Evolutionary conservation across 148 eudicot genomes (phyloP).

Genomic region (Drosera capensis): DNA sequence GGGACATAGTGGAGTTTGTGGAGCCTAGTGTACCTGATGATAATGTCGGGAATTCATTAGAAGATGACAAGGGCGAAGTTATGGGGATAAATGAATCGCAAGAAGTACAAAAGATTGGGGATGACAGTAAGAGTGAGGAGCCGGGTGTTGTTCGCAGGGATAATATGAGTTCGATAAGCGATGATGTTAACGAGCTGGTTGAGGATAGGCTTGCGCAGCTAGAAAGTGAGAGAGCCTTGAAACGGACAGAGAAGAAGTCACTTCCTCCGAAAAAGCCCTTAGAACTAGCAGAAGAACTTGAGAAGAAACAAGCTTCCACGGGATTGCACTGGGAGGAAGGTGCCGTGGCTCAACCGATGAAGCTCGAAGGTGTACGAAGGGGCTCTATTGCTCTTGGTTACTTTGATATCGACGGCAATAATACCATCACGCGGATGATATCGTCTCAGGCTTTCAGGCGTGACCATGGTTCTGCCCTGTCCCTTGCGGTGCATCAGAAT

Average conservation of each 20-base stretch:
- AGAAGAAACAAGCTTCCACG: constrained; percentile 68
- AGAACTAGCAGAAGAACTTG: constrained; percentile 75
- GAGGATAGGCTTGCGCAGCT: constrained; percentile 21
- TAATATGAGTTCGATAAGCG: constrained; percentile 12
- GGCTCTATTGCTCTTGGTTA: constrained; percentile 70
- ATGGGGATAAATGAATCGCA: constrained; percentile 6
- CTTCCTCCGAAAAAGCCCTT: constrained; percentile 28
- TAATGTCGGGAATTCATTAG: constrained; percentile 7
- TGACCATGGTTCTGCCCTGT: constrained; percentile 77
- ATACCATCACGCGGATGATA: constrained; percentile 43
- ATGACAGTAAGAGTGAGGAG: constrained; percentile 12
- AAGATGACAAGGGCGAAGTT: constrained; percentile 4
- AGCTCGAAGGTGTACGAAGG: constrained; percentile 74
- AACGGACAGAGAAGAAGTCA: constrained; percentile 23
- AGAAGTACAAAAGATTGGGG: constrained; percentile 7
- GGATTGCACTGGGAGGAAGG: constrained; percentile 73
- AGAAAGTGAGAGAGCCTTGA: constrained; percentile 27
- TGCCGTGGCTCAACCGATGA: constrained; percentile 89
- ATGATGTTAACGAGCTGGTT: constrained; percentile 23
- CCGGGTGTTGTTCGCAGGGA: constrained; percentile 1
- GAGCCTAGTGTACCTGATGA: constrained; percentile 7
- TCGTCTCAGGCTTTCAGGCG: constrained; percentile 54
- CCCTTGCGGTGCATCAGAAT: constrained; percentile 54
- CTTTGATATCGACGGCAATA: constrained; percentile 53
- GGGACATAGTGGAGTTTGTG: constrained; percentile 11